Conservation (phyloP, 2,329 filamentous ascomycete species). For the Epichloe sibirici region DNA sequence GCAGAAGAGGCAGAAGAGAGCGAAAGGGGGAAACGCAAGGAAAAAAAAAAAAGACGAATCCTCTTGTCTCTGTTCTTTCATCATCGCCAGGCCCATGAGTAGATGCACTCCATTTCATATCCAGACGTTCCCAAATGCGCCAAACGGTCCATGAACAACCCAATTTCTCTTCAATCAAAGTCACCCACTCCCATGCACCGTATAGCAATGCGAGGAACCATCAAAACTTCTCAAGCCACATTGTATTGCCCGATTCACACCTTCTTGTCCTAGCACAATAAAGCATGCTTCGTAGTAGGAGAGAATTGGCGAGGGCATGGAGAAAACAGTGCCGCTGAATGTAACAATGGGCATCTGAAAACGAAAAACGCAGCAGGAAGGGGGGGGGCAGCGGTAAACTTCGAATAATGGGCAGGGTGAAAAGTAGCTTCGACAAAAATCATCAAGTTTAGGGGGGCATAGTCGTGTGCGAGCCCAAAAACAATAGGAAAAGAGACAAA, state of each 20-base stretch:
- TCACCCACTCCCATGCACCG: conserved; percentile 1
- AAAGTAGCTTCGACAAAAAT: background rate
- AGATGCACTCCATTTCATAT: background rate
- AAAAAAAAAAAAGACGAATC: background rate
- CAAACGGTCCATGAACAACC: background rate
- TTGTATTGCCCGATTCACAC: background rate
- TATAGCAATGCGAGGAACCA: conserved; percentile 1
- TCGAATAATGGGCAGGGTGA: too few relatives aligned
- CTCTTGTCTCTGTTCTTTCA: background rate
- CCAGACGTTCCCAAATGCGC: conserved; percentile 3
- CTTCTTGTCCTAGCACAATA: background rate
- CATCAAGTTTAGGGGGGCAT: background rate
- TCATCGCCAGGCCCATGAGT: background rate
- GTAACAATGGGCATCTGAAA: background rate
- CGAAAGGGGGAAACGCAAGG: background rate
- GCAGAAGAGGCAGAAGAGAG: background rate
- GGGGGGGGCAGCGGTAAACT: background rate
- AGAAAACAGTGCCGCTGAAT: background rate
- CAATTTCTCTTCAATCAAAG: background rate
- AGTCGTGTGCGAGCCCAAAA: background rate
- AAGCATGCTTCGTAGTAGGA: background rate
- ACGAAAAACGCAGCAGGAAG: background rate
- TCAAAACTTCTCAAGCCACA: background rate
- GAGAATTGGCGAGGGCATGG: background rate
- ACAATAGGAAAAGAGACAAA: background rate